Conservation (phyloP, 345 rosid genomes). For the Alliaria petiolata region DNA sequence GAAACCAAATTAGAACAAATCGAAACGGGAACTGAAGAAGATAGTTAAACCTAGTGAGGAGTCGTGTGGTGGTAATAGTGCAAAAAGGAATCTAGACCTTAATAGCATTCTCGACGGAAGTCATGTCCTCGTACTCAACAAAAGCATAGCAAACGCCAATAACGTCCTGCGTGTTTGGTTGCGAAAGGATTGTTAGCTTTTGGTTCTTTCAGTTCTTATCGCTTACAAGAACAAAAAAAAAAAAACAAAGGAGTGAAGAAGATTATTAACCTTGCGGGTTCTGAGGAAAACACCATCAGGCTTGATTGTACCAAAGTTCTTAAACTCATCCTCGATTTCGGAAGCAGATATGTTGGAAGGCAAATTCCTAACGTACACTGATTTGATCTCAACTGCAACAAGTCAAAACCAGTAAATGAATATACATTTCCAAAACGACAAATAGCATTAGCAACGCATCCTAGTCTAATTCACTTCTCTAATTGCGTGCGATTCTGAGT, state of each 20-base stretch:
- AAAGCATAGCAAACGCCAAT: conserved; percentile 94
- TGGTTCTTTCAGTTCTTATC: not conserved
- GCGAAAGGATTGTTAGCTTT: not conserved
- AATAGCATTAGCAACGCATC: not conserved
- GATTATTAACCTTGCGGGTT: conserved; percentile 73
- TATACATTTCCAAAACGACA: not conserved
- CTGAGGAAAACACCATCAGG: conserved; percentile 89
- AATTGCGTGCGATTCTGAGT: not conserved
- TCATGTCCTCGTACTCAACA: conserved; percentile 91
- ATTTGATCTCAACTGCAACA: conserved; percentile 74
- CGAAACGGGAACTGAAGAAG: not conserved
- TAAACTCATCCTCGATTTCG: conserved; percentile 87
- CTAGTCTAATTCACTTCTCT: not conserved
- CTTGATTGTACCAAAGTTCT: conserved; percentile 74
- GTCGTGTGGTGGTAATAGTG: not conserved
- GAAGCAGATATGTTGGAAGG: conserved; percentile 70
- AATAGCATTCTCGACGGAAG: conserved; percentile 82
- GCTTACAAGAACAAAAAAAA: not conserved
- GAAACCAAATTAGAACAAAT: conserved; percentile 3
- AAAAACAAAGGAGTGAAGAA: not conserved
- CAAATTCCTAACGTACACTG: conserved; percentile 94
- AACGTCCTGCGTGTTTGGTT: conserved; percentile 60
- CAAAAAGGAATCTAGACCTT: conserved; percentile 47
- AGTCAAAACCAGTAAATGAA: conserved; percentile 13
- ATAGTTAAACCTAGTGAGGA: not conserved